Conservation (phyloP, 345 rosid species). For the Linum trigynum region DNA sequence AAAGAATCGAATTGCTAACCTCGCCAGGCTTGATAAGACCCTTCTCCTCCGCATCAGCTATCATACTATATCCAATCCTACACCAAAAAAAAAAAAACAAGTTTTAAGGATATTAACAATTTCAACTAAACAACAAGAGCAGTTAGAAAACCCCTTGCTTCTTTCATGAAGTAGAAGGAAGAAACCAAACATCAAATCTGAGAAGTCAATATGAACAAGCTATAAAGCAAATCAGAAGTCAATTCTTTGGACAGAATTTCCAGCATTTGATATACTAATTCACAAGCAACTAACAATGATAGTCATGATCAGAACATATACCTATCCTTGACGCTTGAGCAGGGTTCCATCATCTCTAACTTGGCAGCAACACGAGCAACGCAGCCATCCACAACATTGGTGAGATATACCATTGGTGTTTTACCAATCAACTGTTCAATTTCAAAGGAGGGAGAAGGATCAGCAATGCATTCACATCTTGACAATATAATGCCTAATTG, state of each 20-base stretch:
- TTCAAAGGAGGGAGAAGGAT: background rate
- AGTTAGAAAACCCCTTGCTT: background rate
- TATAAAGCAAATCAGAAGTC: background rate
- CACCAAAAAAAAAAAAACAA: constrained; percentile 13
- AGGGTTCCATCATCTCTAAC: constrained; percentile 20
- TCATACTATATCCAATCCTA: constrained; percentile 93
- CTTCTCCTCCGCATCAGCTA: constrained; percentile 68
- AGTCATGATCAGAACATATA: background rate
- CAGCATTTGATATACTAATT: background rate
- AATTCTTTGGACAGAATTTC: background rate
- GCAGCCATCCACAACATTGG: constrained; percentile 19
- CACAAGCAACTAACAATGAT: background rate
- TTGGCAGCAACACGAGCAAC: constrained; percentile 22
- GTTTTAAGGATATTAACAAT: constrained; percentile 78
- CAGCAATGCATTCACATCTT: background rate
- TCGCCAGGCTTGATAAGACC: constrained; percentile 72
- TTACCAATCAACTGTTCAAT: constrained; percentile 13
- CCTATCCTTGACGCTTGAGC: constrained; percentile 26
- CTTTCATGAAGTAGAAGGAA: too few species aligned
- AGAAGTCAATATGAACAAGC: background rate
- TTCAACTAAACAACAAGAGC: constrained; percentile 46
- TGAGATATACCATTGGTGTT: constrained; percentile 19
- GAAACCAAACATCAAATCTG: background rate
- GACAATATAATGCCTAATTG: background rate
- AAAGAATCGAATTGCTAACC: constrained; percentile 26